Conservation (phyloP, 2,329 filamentous ascomycete genomes). For the Septoria linicola region DNA sequence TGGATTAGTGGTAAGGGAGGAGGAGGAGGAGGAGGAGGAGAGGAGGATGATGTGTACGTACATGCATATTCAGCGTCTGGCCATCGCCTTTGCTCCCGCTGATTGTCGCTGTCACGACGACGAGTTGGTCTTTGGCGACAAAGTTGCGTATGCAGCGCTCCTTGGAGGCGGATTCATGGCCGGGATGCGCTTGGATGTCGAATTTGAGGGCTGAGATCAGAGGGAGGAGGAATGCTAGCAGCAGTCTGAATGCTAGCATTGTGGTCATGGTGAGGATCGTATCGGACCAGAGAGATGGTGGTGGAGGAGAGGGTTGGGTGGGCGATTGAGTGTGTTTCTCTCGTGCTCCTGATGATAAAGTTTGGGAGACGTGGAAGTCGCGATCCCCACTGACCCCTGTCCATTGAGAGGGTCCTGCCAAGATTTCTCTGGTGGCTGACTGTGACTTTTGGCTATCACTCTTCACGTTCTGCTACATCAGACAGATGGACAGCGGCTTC, state of each 20-base stretch:
- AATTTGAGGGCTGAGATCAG: slow-evolving; percentile 76
- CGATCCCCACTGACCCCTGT: too few species aligned
- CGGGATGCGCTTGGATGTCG: slow-evolving; percentile 72
- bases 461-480: too few species aligned
- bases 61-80: slow-evolving; percentile 90
- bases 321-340: too few species aligned
- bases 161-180: slow-evolving; percentile 61
- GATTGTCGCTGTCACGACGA: slow-evolving; percentile 89
- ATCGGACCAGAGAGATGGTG: background rate
- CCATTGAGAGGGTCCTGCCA: too few species aligned
- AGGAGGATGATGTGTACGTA: slow-evolving; percentile 48
- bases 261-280: background rate
- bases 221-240: slow-evolving; percentile 43
- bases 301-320: too few species aligned
- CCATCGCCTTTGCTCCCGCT: slow-evolving; percentile 87
- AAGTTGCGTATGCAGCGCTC: slow-evolving; percentile 97
- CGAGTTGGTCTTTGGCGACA: slow-evolving; percentile 84
- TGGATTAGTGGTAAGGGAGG: background rate
- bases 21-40: background rate
- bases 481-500: too few species aligned
- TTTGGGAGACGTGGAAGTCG: too few species aligned
- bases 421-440: too few species aligned
- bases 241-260: slow-evolving; percentile 27
- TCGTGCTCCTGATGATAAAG: too few species aligned
- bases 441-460: too few species aligned